A percentile compares a stretch with the other conserved stretches of the same genome.
Evolutionary conservation across 1,284 basidiomycete genomes (phyloP).

Genomic region (Retiboletus fuscus): DNA sequence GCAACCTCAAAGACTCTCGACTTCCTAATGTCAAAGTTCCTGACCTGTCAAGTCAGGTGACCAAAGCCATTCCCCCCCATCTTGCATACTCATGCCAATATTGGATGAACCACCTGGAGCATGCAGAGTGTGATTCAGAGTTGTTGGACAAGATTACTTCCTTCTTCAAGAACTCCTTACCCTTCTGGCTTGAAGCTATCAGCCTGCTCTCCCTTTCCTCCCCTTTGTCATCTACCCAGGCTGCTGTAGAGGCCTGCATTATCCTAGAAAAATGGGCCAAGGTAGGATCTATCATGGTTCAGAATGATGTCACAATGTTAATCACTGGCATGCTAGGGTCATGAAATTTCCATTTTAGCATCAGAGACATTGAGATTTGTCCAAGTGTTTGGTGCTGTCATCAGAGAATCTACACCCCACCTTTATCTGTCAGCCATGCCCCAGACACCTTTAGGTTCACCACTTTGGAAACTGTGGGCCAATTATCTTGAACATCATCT

Average conservation of each 20-base stretch:
- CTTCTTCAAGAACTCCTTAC: too few species aligned
- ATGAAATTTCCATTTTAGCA: constrained; percentile 8
- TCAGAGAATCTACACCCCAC: constrained; percentile 12
- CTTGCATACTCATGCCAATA: too few species aligned
- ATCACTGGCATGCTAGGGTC: not conserved
- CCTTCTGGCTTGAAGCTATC: too few species aligned
- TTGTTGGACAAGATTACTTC: too few species aligned
- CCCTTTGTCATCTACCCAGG: too few species aligned
- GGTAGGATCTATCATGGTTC: not conserved
- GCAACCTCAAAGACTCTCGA: constrained; percentile 7
- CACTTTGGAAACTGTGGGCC: constrained; percentile 4
- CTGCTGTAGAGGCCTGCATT: too few species aligned
- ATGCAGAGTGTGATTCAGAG: too few species aligned
- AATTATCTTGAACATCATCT: not conserved
- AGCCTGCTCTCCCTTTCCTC: too few species aligned
- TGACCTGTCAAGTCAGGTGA: not conserved
- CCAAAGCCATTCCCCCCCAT: constrained; percentile 7
- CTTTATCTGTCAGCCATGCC: too few species aligned
- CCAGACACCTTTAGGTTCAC: constrained; percentile 12
- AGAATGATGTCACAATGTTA: not conserved
- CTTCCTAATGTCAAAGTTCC: not conserved
- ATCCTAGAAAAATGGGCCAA: constrained; percentile 10
- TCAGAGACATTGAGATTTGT: constrained; percentile 21
- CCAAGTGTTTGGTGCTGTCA: constrained; percentile 4
- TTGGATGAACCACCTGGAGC: too few species aligned